Percentiles rank a stretch among this genome's conserved stretches.
phyloP scores from a whole-genome alignment of 2,329 filamentous ascomycete species.

The Penicillium occitanis region DNA sequence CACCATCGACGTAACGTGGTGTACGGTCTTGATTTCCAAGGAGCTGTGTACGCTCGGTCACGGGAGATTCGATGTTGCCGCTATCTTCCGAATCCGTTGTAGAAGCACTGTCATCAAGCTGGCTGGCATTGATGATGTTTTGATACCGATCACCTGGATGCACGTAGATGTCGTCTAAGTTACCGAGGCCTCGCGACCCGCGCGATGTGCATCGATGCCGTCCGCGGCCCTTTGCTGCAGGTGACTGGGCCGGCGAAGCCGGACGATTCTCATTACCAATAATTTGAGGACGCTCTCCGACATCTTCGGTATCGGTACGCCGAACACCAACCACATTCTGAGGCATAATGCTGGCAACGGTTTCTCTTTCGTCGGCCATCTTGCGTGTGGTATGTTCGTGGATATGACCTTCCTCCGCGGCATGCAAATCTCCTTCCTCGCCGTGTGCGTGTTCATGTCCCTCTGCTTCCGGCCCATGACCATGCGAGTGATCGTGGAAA shows the following conservation, averaged over 20 bases:
- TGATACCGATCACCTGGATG: conserved; percentile 89
- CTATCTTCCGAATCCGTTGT: conserved; percentile 54
- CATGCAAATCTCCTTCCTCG: conserved; percentile 51
- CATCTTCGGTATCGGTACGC: conserved; percentile 33
- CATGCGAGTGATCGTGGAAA: conserved; percentile 90
- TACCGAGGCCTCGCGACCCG: conserved; percentile 50
- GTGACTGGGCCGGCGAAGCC: conserved; percentile 24
- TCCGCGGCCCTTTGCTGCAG: conserved; percentile 28
- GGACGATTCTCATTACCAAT: conserved; percentile 11
- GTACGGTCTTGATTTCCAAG: conserved; percentile 45
- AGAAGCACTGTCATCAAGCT: conserved; percentile 50
- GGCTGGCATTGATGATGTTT: conserved; percentile 82
- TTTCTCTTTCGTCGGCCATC: conserved; percentile 58
- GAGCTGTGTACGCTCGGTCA: conserved; percentile 46
- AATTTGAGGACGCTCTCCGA: conserved; percentile 19
- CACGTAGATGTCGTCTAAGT: conserved; percentile 71
- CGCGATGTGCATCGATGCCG: conserved; percentile 32
- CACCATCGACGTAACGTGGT: conserved; percentile 36
- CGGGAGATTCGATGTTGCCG: conserved; percentile 51
- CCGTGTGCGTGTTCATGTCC: conserved; percentile 56
- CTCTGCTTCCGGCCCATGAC: conserved; percentile 57
- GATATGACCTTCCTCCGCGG: conserved; percentile 41
- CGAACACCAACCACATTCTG: conserved; percentile 59
- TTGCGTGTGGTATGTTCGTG: conserved; percentile 37
- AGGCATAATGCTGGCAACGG: conserved; percentile 62